Conservation (phyloP, 257 asterid genomes). For the Striga asiatica region DNA sequence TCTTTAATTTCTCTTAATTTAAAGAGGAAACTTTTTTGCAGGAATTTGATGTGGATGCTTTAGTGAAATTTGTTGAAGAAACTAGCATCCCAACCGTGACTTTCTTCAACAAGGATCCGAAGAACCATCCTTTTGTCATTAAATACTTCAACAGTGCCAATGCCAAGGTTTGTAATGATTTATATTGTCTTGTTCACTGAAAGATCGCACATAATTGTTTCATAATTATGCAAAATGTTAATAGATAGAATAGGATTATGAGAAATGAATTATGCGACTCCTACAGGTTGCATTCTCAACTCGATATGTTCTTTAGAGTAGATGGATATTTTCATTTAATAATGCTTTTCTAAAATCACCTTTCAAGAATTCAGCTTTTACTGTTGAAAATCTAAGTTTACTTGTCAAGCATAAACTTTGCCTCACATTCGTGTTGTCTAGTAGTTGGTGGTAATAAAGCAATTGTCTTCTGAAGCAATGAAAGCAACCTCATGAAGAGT, state of each 20-base stretch:
- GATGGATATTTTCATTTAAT: background rate
- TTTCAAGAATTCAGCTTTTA: background rate
- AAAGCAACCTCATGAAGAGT: background rate
- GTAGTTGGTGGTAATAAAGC: background rate
- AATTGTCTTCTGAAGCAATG: background rate
- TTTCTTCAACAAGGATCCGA: slow-evolving; percentile 68
- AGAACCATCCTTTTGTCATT: slow-evolving; percentile 62
- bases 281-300: background rate
- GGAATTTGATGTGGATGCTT: slow-evolving; percentile 78
- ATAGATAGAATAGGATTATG: too few relatives aligned
- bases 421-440: background rate
- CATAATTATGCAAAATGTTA: background rate
- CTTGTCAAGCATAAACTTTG: background rate
- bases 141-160: slow-evolving; percentile 57
- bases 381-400: background rate
- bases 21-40: slow-evolving; percentile 24
- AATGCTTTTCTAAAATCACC: background rate
- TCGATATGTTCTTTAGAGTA: background rate
- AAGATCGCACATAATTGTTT: background rate
- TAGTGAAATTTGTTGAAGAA: slow-evolving; percentile 68
- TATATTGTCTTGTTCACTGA: slow-evolving; percentile 7
- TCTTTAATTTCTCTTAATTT: slow-evolving; percentile 9
- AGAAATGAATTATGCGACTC: background rate
- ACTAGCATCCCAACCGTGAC: slow-evolving; percentile 68
- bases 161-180: slow-evolving; percentile 43